Base-by-base conservation (phyloP, 75 land plant genomes). In the Chamaecyparis obtusa region DNA sequence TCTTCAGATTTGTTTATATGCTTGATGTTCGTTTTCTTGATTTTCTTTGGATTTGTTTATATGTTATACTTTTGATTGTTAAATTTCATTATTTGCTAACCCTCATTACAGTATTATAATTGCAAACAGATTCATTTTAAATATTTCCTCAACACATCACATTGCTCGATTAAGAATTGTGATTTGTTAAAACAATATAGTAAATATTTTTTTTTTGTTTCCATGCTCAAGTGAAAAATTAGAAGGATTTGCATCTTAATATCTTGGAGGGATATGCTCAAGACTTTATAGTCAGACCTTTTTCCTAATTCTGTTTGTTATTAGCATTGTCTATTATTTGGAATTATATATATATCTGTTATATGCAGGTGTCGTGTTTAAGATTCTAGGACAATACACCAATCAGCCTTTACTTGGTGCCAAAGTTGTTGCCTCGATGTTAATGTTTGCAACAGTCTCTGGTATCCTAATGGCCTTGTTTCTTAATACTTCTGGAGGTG, bases 391-490 rank as follows among this genome's bases (percentile, higher is more conserved):
- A 13, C 89, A 94, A 35, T 91, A 92, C 44, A 95, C 99, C 43
- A 96, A 93, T 39, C 99, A 98, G 72, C 95, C 99, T 54, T 89
- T 98, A 43, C 95, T 98, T 27, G 99, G 99, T 72, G 99, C 99
- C 32, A 95, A 98, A 92, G 99, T 93, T 15, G 99, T 98, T 51
- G 99, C 99, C 51, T 88, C 97, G 11, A 90, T 98, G 95, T 94
- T 98, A 13, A 98, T 98, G 99, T 97, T 98, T 89, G 99, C 99
- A 74, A 98, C 99, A 3, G 99, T 98, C 17, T 92, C 99, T 83
- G 99, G 99, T 41, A 98, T 98, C 87, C 90, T 98, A 48, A 97
- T 98, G 99, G 99, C 99, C 78, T 94, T 97, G 51, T 98, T 98
- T 91, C 92, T 98, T 27, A 98, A 98, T 84, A 98, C 99, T 44